Conservation (phyloP, 1,139 yeast genomes). For the Kluyveromyces marxianus region DNA sequence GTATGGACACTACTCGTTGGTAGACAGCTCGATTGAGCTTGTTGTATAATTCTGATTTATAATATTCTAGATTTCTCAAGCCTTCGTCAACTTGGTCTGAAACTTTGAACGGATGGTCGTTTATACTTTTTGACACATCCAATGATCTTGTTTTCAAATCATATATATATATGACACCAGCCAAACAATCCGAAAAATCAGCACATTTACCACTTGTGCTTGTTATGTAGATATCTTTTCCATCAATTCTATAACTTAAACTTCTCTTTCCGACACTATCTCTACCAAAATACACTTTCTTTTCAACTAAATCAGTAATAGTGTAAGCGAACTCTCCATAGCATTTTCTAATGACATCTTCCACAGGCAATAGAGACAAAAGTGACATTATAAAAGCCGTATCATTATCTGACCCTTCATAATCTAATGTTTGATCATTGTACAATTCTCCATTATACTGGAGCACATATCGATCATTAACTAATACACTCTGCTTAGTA, state of each 20-base stretch:
- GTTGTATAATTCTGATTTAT: constrained; percentile 21
- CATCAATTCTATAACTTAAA: constrained; percentile 39
- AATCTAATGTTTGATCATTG: constrained; percentile 40
- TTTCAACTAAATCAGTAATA: constrained; percentile 36
- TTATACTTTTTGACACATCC: constrained; percentile 9
- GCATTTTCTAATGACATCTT: constrained; percentile 35
- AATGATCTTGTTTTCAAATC: constrained; percentile 25
- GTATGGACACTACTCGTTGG: constrained; percentile 49
- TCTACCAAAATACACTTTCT: constrained; percentile 64
- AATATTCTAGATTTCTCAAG: constrained; percentile 12
- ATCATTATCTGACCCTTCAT: constrained; percentile 35
- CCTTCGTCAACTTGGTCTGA: constrained; percentile 13
- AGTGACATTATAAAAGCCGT: constrained; percentile 36
- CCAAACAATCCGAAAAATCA: constrained; percentile 44
- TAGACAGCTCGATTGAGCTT: constrained; percentile 37
- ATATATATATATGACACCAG: constrained; percentile 42
- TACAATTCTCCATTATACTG: constrained; percentile 92
- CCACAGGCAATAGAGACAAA: constrained; percentile 17
- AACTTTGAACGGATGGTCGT: constrained; percentile 14
- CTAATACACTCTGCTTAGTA: constrained; percentile 55
- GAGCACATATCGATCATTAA: constrained; percentile 34
- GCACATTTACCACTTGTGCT: constrained; percentile 33
- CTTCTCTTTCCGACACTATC: constrained; percentile 81
- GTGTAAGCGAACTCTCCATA: constrained; percentile 81
- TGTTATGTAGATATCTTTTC: constrained; percentile 35